Evolutionary conservation across 805 yeast species (phyloP), one percentile per base, ranked within the genome.

Genomic region (Candida succiphila): DNA sequence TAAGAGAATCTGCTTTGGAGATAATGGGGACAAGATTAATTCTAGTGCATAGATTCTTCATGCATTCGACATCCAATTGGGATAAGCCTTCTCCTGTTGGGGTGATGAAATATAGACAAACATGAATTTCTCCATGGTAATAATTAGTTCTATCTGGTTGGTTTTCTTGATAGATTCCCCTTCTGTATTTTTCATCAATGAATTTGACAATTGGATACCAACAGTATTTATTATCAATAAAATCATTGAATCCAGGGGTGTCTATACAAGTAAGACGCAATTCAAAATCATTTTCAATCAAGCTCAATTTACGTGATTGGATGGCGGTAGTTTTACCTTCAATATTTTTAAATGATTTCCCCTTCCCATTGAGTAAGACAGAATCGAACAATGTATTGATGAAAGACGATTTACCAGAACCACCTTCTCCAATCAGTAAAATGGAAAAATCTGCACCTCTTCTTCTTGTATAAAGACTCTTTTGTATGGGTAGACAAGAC

Each of bases 401-500:
- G 41, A 87, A 84, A 2, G 89, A 75, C 4, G 85, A 73, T 51
- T 84, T 85, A 30, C 94, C 95, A 33, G 83, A 65, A 3, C 96
- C 96, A 32, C 81, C 66, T 55, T 81, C 87, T 21, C 96, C 96
- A 31, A 81, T 87, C 25, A 86, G 75, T 82, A 87, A 75, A 36
- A 88, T 48, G 30, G 94, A 85, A 58, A 84, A 81, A 18, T 76
- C 64, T 16, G 84, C 75, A 14, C 95, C 95, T 36, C 65, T 64
- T 40, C 65, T 70, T 31, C 69, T 46, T 9, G 54, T 53, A 19
- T 49, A 46, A 14, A 46, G 34, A 26, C 50, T 42, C 35, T 49
- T 53, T 35, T 52, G 49, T 29, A 52, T 42, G 15, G 58, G 58
- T 30, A 54, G 43, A 33, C 55, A 51, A 5, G 45, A 38, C 27